Evolutionary conservation across 257 asterid species (phyloP), one percentile per base, ranked within the genome.

Genomic region (Salvia miltiorrhiza): DNA sequence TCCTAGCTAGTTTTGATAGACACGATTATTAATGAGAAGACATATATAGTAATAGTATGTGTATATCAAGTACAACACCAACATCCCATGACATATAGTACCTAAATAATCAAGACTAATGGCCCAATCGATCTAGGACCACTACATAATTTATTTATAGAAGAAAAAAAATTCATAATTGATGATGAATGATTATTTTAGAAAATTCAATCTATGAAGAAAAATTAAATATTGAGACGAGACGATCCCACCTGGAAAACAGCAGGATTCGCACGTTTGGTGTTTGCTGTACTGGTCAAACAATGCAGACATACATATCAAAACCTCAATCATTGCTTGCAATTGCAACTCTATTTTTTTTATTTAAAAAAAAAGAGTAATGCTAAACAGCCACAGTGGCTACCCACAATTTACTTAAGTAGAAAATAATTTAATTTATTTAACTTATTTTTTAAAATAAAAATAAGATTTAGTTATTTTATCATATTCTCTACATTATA

Each of bases 241-340:
- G 65, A 32, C 13, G 45, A 57, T 43, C 69, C 66, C 48, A 41
- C 23, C 69, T 78, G 73, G 53, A 49, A 41, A 56, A 49, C 67
- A 70, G 74, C 47, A 63, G 59, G 57, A 32, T 59, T 7, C 63
- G 74, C 76, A 71, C 65, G 70, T 75, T 77, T 53, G 66, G 13
- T 68, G 78, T 73, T 73, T 63, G 23, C 32, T 57, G 44, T n/a
- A 40, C 7, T 24, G 71, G 80, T 77, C 77, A 77, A 72, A 77
- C 64, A 30, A 63, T 47, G 64, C 52, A 63, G 40, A 62, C 28
- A 55, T 37, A 37, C 61, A 60, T 52, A 73, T 73, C 74, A 78
- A 69, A 64, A 70, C 40, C 53, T 70, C 77, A 75, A 79, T 79
- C 77, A 79, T 79, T 79, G 80, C 75, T 54, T 75, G 9, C 12